Evolutionary conservation across 805 yeast genomes (phyloP).

Genomic region (Wickerhamiella slavikovae): DNA sequence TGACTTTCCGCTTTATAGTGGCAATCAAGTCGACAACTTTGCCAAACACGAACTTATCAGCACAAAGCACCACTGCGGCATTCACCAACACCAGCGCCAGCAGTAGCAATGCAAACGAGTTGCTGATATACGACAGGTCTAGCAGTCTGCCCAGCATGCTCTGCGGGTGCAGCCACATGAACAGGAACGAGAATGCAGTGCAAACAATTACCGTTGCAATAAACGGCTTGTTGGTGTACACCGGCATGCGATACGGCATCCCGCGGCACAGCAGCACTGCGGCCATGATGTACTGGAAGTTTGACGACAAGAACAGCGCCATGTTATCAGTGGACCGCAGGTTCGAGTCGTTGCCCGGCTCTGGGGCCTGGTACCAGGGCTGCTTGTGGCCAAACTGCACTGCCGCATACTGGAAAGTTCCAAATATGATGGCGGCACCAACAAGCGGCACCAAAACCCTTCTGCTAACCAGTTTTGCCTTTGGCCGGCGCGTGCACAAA

Average conservation of each 20-base stretch:
- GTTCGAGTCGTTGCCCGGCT: constrained; percentile 61
- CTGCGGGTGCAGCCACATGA: constrained; percentile 32
- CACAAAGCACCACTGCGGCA: constrained; percentile 25
- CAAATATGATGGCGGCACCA: constrained; percentile 48
- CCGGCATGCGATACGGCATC: constrained; percentile 76
- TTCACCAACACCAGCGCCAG: constrained; percentile 26
- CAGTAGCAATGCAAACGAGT: constrained; percentile 24
- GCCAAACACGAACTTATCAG: constrained; percentile 26
- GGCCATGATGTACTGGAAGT: constrained; percentile 71
- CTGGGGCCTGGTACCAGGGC: constrained; percentile 63
- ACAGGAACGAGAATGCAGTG: constrained; percentile 25
- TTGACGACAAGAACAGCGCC: constrained; percentile 54
- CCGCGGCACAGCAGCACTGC: constrained; percentile 81
- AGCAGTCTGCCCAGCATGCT: constrained; percentile 43
- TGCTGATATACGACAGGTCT: constrained; percentile 48
- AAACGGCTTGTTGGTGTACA: constrained; percentile 45
- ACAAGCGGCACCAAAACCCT: constrained; percentile 67
- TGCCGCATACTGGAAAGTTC: constrained; percentile 42
- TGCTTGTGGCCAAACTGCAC: constrained; percentile 25
- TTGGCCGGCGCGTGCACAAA: constrained; percentile 59
- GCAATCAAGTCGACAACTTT: constrained; percentile 18
- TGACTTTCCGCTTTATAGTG: constrained; percentile 4
- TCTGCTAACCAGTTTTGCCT: constrained; percentile 81
- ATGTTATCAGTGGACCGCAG: constrained; percentile 85
- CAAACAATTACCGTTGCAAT: constrained; percentile 37